Conservation (phyloP, 1,284 basidiomycete species). For the Peniophora sp. region DNA sequence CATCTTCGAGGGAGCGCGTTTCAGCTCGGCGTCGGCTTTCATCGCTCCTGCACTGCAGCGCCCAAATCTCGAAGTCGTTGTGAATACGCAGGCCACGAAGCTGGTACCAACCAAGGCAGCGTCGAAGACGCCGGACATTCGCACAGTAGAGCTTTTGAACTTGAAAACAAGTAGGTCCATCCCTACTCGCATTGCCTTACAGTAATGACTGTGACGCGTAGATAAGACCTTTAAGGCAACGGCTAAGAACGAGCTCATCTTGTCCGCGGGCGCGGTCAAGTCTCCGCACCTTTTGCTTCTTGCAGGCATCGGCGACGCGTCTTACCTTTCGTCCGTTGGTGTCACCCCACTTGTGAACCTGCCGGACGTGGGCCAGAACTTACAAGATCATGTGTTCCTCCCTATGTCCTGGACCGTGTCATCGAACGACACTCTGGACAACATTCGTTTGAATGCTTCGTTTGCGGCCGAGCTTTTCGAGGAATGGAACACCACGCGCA, state of each 20-base stretch:
- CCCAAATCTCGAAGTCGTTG: slow-evolving; percentile 9
- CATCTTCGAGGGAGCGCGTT: slow-evolving; percentile 5
- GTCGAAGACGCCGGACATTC: neutral
- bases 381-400: slow-evolving; percentile 25
- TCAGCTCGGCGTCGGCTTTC: slow-evolving; percentile 4
- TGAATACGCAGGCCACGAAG: slow-evolving; percentile 8
- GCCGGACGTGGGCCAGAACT: slow-evolving; percentile 34
- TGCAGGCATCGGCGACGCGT: slow-evolving; percentile 35
- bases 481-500: slow-evolving; percentile 18
- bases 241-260: slow-evolving; percentile 33
- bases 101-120: slow-evolving; percentile 1
- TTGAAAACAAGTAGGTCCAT: neutral
- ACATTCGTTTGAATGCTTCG: slow-evolving; percentile 11
- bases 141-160: neutral
- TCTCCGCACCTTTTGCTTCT: slow-evolving; percentile 36
- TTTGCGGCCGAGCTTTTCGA: slow-evolving; percentile 9
- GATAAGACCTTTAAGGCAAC: slow-evolving; percentile 11
- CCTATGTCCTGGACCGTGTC: slow-evolving; percentile 20
- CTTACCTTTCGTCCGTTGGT: slow-evolving; percentile 17
- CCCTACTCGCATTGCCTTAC: neutral
- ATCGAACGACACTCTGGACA: slow-evolving; percentile 16
- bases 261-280: slow-evolving; percentile 33
- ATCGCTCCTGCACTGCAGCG: slow-evolving; percentile 9
- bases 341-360: slow-evolving; percentile 19
- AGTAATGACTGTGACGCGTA: neutral